Evolutionary conservation across 1,284 basidiomycete genomes (phyloP).

Genomic region (Takashimella tepidaria): DNA sequence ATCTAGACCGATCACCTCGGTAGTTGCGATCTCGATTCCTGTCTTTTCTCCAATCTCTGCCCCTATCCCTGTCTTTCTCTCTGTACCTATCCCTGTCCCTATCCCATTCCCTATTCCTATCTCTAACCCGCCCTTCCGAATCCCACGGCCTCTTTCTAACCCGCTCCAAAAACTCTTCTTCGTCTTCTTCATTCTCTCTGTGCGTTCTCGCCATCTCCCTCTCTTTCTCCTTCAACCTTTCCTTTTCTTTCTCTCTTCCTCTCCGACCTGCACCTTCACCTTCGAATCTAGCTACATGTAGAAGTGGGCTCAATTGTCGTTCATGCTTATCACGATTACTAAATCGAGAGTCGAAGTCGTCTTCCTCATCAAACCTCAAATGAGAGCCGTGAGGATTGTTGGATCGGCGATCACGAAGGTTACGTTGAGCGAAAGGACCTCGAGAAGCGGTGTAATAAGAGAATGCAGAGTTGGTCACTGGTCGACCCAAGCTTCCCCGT

Average conservation of each 20-base stretch:
- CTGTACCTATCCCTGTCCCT: too few species aligned
- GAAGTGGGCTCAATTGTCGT: constrained; percentile 4
- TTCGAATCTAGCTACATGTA: constrained; percentile 15
- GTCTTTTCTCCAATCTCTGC: neutral
- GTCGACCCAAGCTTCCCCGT: constrained; percentile 53
- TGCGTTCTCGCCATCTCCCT: too few species aligned
- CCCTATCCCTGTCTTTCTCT: neutral
- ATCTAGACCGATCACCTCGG: neutral
- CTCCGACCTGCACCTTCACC: constrained; percentile 29
- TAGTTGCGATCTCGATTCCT: too few species aligned
- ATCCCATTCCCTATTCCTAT: too few species aligned
- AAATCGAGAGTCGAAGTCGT: constrained; percentile 9
- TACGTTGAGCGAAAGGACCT: constrained; percentile 67
- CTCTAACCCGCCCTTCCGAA: constrained; percentile 6
- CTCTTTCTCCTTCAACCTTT: constrained; percentile 15
- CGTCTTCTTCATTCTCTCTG: constrained; percentile 9
- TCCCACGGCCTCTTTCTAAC: constrained; percentile 8
- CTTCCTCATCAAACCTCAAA: constrained; percentile 20
- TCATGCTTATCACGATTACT: too few species aligned
- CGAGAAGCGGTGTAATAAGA: constrained; percentile 60
- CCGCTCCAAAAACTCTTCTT: constrained; percentile 15
- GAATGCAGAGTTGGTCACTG: constrained; percentile 68
- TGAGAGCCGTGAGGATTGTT: constrained; percentile 14
- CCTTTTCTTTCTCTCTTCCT: constrained; percentile 21
- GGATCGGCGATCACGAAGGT: neutral